Evolutionary conservation across 2,329 filamentous ascomycete genomes (phyloP).

Genomic region (Hortaea sp.): DNA sequence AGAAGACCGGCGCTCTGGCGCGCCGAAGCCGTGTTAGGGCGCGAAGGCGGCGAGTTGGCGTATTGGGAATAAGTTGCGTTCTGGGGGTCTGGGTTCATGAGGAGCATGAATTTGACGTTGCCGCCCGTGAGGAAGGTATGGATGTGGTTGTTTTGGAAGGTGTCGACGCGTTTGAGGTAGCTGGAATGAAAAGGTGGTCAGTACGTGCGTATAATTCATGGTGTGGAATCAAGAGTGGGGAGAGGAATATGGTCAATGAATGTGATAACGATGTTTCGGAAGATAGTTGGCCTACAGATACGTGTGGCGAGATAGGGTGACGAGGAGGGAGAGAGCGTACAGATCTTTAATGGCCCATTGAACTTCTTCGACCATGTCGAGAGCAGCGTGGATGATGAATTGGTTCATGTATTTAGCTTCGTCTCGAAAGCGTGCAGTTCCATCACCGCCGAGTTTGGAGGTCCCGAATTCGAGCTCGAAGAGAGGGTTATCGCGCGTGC

Average conservation of each 20-base stretch:
- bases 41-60: constrained; percentile 16
- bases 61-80: constrained; percentile 25
- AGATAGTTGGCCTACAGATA: not conserved
- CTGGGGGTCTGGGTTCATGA: constrained; percentile 62
- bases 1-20: constrained; percentile 25
- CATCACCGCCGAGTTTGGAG: constrained; percentile 90
- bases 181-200: constrained; percentile 33
- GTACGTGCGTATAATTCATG: not conserved
- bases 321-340: constrained; percentile 39
- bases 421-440: constrained; percentile 76
- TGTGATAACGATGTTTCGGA: too few relatives aligned
- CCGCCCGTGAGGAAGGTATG: constrained; percentile 88
- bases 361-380: constrained; percentile 92
- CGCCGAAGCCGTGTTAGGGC: constrained; percentile 17
- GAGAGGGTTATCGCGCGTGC: constrained; percentile 87
- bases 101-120: constrained; percentile 87
- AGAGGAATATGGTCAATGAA: too few relatives aligned
- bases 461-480: constrained; percentile 98
- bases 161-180: constrained; percentile 94
- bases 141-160: constrained; percentile 86
- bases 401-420: constrained; percentile 91
- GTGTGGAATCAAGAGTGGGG: too few relatives aligned
- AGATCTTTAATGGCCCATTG: constrained; percentile 85
- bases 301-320: not conserved
- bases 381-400: constrained; percentile 86